Base-by-base conservation (phyloP, 148 eudicot species). In the Hydrangea macrophylla region DNA sequence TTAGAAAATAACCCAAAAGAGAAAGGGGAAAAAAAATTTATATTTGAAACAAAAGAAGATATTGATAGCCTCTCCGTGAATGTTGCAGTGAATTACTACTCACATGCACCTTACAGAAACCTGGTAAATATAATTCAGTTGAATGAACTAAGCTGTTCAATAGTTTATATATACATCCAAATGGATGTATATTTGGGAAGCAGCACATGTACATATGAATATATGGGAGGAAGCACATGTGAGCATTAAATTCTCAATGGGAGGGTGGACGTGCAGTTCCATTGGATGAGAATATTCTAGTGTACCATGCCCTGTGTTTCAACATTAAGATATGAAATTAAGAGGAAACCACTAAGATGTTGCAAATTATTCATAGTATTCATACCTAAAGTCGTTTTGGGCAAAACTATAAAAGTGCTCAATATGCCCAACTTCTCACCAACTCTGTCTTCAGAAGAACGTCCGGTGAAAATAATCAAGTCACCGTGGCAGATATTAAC, bases 141-240 rank as follows among this genome's bases (percentile, higher is more conserved):
- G 55, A 28, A 45, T 39, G 36, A 7, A 54, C 66, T 55, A 51
- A 33, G 12, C 28, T 36, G 18, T 7, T 51, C 17, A 20, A 12
- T 10, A 40, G 42, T 56, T 26, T 25, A 64, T 50, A n/a, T n/a
- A 35, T 54, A 56, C 12, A 30, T 44, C 9, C 25, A 63, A 53
- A 44, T 40, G 56, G 48, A 26, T 17, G 31, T 1, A 65, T 30
- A 50, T 65, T 26, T 32, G 60, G 37, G 65, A 18, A 31, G 70
- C 65, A 65, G 59, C 56, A 65, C 70, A 48, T 66, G 76, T 65
- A 66, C 58, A 58, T 33, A 20, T 1, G 60, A 53, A 58, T 65
- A 58, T 10, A 65, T 63, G 57, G 27, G 63, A n/a, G n/a, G n/a
- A n/a, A 15, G 53, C 23, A 48, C n/a, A 42, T 42, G 17, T 65